Evolutionary conservation across 257 asterid genomes (phyloP), one percentile per base, ranked within the genome.

Genomic region (Nicotiana knightiana): DNA sequence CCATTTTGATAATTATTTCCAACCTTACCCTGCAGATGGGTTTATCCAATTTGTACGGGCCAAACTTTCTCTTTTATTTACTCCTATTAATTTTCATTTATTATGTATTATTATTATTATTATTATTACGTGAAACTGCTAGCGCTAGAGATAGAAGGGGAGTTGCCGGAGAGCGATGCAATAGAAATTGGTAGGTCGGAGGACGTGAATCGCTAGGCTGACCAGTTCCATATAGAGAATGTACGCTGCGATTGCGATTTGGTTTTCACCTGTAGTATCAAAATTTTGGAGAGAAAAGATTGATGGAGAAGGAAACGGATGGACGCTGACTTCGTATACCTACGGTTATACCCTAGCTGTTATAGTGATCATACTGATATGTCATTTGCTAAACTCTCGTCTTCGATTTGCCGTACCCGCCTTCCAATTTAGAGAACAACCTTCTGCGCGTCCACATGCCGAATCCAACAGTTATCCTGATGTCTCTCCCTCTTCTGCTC

Each of bases 331-430:
- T 79, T 51, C 61, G 15, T 62, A 15, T 80, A 5, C 64, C 12
- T 80, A 28, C 18, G 28, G 82, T 0, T 85, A 53, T 32, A 82
- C 90, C 58, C 8, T 76, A n/a, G 86, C 71, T 48, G 88, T 26
- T 33, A 12, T 83, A 43, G 26, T 82, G 64, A 43, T 85, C 77
- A 87, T 87, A 58, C 75, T 79, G 24, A 79, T 67, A 9, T 79
- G 70, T 81, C 87, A 85, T 54, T 78, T 67, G 43, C 61, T 87
- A 17, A 3, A 63, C 12, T 48, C 73, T 80, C 83, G 37, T 64
- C 30, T 75, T 51, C 67, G 46, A 43, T 48, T 64, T 33, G 70
- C 73, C 46, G n/a, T 67, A 55, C 1, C 84, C 39, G 26, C 32
- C 66, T 70, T 37, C 30, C 2, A 58, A 39, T 48, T 11, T 54